These are phyloP conservation scores for Wickerhamomyces ciferrii DNA, from an alignment of 805 yeast species.

Conservation along the genomic window DNA sequence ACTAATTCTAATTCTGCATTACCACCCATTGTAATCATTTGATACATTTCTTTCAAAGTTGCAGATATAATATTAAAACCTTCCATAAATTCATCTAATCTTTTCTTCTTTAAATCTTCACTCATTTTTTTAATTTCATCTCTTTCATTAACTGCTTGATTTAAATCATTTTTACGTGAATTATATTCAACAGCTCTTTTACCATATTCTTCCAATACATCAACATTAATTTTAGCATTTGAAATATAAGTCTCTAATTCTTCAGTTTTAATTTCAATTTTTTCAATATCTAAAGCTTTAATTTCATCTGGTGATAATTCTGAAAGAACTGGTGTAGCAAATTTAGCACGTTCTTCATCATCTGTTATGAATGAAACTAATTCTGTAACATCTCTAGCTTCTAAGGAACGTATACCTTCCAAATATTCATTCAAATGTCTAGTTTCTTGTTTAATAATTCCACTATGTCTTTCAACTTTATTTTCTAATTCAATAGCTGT, in stretches of 20 bases:
- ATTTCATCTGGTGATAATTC: conserved; percentile 49
- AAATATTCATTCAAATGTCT: conserved; percentile 26
- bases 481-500: conserved; percentile 63
- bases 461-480: conserved; percentile 52
- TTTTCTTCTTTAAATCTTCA: conserved; percentile 65
- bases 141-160: conserved; percentile 58
- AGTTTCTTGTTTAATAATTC: conserved; percentile 34
- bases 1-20: conserved; percentile 96
- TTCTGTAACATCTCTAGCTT: conserved; percentile 46
- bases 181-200: conserved; percentile 58
- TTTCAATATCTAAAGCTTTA: conserved; percentile 38
- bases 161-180: conserved; percentile 59
- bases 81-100: conserved; percentile 87
- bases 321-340: conserved; percentile 26
- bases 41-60: conserved; percentile 93
- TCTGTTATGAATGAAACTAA: conserved; percentile 19
- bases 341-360: conserved; percentile 24
- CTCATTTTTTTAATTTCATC: conserved; percentile 56
- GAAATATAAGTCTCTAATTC: conserved; percentile 51
- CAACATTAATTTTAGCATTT: conserved; percentile 60
- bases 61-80: conserved; percentile 85
- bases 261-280: conserved; percentile 45
- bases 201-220: conserved; percentile 73
- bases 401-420: conserved; percentile 36
- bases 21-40: conserved; percentile 99